A percentile compares a stretch with the other conserved stretches of the same genome.
Conservation (phyloP, 176 grass and related monocot species). For the Cenchrus americanus region DNA sequence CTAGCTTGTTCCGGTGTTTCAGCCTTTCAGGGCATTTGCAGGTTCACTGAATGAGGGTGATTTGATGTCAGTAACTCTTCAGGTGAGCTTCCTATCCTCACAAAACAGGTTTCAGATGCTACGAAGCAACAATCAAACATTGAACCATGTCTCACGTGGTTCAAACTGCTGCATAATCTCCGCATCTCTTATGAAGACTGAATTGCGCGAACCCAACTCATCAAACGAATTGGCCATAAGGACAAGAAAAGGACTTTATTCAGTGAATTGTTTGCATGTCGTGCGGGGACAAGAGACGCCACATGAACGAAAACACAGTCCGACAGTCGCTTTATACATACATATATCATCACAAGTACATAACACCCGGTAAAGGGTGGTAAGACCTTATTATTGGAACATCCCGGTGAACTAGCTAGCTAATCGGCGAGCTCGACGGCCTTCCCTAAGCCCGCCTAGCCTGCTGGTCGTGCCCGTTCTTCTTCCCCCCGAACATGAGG, state of each 20-base stretch:
- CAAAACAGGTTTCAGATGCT: neutral
- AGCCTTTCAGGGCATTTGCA: neutral
- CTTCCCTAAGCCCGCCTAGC: slow-evolving; percentile 31
- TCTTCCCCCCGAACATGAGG: slow-evolving; percentile 54
- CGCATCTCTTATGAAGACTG: neutral
- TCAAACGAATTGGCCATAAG: neutral
- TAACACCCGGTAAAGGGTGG: neutral
- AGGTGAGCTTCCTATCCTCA: neutral
- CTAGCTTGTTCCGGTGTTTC: neutral
- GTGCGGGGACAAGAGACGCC: slow-evolving; percentile 5
- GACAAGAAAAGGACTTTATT: neutral
- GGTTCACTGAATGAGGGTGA: neutral
- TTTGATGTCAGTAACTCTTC: neutral
- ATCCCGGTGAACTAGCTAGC: neutral
- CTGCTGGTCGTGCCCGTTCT: slow-evolving; percentile 33
- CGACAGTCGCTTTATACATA: neutral
- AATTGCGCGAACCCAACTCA: neutral
- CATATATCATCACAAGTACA: slow-evolving; percentile 1
- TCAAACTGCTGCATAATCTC: neutral
- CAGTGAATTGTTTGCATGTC: neutral
- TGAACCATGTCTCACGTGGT: neutral
- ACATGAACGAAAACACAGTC: neutral
- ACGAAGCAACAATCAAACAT: neutral
- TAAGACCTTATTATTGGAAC: slow-evolving; percentile 14
- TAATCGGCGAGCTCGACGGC: neutral